Base-by-base conservation (phyloP, 78 protist species). In the Dictyostelium capitatum region DNA sequence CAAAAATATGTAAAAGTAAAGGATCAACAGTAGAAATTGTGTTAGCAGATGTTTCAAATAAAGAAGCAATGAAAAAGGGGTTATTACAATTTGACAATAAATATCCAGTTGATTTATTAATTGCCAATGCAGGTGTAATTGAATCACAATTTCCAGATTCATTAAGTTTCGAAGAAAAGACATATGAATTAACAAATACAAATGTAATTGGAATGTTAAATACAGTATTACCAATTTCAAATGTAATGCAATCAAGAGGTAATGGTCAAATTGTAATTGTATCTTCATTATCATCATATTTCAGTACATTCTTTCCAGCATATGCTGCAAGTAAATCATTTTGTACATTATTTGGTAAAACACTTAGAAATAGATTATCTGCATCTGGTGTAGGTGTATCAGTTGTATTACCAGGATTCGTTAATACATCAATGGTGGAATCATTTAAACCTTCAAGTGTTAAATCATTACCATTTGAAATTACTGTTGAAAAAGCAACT, bases 91-190 rank as follows among this genome's bases (percentile, higher is more conserved):
- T 43, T 17, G 77, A 80, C 25, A 14, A 8, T 8, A 59, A 28
- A 41, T 15, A 17, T 25, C 89, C 73, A 48, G 28, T 80, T 51
- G 89, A 80, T 43, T 43, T 80, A 53, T 48, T 80, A 23, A 64
- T 64, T 80, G 89, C 89, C 1, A 80, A 80, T 62, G 89, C 89
- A n/a, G 89, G 78, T 57, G 14, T 43, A 8, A 59, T 10, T 15
- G 85, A 80, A 32, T 67, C 46, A 30, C 28, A 28, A 12, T 67
- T 67, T 9, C 3, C 0, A 2, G 8, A 28, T 12, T 14, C 9
- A 5, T 51, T 78, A 23, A 80, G 25, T 9, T 80, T 56, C 15
- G 89, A 80, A 80, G 62, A 80, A 7, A 80, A 48, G 64, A 5
- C 20, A 19, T 4, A 12, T 46, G 17, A 20, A 47, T 12, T 80